Evolutionary conservation across 768 basidiomycete genomes (phyloP).

Genomic region (Trametes cinnabarina): DNA sequence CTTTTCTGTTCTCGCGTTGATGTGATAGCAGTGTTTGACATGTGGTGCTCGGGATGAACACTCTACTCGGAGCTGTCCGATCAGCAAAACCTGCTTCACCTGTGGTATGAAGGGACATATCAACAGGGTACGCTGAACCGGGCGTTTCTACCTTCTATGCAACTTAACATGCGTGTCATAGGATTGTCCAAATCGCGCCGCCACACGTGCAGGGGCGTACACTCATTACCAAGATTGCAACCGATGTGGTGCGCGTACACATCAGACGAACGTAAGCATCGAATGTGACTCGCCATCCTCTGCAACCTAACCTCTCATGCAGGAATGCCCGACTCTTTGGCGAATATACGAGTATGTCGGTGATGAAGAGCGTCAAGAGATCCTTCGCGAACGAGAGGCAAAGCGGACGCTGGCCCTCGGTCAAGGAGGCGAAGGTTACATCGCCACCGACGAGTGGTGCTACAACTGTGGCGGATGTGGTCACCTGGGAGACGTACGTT

Average conservation of each 20-base stretch:
- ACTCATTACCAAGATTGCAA: constrained; percentile 52
- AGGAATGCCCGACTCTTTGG: constrained; percentile 88
- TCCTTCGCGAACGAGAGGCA: constrained; percentile 45
- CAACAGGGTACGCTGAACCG: constrained; percentile 47
- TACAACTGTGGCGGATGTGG: constrained; percentile 74
- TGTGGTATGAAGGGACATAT: constrained; percentile 87
- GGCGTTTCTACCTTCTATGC: neutral
- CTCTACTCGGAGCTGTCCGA: constrained; percentile 71
- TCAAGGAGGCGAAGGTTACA: constrained; percentile 76
- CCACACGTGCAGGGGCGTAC: constrained; percentile 28
- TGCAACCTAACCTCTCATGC: neutral
- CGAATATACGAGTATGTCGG: constrained; percentile 72
- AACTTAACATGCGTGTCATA: constrained; percentile 25
- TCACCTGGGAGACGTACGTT: constrained; percentile 68
- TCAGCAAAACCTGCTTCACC: constrained; percentile 74
- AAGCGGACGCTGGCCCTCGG: constrained; percentile 54
- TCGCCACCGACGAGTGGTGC: constrained; percentile 74
- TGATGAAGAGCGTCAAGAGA: constrained; percentile 47
- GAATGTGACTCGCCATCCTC: constrained; percentile 22
- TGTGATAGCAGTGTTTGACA: constrained; percentile 59
- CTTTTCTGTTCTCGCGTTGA: neutral
- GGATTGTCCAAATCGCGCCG: constrained; percentile 69
- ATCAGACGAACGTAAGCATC: constrained; percentile 56
- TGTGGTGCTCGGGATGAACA: constrained; percentile 83
- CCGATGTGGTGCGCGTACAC: constrained; percentile 63